A percentile compares a stretch with the other conserved stretches of the same genome.
Conservation (phyloP, 176 grass and related monocot genomes). For the Carex parvula region DNA sequence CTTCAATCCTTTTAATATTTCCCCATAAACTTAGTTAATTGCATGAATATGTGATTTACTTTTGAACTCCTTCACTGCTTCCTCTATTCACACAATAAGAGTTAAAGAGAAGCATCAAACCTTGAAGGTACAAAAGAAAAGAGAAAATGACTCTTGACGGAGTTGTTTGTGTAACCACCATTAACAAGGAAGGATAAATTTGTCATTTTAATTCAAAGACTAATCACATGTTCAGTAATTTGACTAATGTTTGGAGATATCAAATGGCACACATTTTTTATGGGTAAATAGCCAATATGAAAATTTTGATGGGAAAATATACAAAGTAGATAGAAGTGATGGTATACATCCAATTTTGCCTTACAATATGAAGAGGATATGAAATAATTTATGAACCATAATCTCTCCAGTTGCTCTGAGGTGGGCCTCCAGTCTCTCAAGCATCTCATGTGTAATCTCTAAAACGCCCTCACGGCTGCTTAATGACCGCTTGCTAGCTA, state of each 20-base stretch:
- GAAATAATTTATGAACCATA: conserved; percentile 44
- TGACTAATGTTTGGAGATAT: not conserved
- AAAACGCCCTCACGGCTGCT: conserved; percentile 63
- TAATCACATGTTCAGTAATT: not conserved
- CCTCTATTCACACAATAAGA: not conserved
- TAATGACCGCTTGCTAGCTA: conserved; percentile 74
- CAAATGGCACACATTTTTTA: not conserved
- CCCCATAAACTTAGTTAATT: not conserved
- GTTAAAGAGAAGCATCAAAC: not conserved
- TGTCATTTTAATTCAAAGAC: not conserved
- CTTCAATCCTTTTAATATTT: not conserved
- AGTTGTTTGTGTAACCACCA: not conserved
- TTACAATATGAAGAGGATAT: not conserved
- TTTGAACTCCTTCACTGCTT: not conserved
- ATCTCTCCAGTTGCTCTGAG: conserved; percentile 62
- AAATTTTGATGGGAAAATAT: not conserved
- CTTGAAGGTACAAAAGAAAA: not conserved
- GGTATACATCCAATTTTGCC: not conserved
- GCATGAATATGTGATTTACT: not conserved
- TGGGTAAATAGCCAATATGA: not conserved
- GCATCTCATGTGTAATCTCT: conserved; percentile 90
- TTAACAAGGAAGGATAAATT: not conserved
- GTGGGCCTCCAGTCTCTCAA: conserved; percentile 97
- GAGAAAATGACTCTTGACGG: not conserved
- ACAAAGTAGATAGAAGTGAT: not conserved